Base-by-base conservation (phyloP, 495 filamentous ascomycete genomes). In the Lophium mytilinum region DNA sequence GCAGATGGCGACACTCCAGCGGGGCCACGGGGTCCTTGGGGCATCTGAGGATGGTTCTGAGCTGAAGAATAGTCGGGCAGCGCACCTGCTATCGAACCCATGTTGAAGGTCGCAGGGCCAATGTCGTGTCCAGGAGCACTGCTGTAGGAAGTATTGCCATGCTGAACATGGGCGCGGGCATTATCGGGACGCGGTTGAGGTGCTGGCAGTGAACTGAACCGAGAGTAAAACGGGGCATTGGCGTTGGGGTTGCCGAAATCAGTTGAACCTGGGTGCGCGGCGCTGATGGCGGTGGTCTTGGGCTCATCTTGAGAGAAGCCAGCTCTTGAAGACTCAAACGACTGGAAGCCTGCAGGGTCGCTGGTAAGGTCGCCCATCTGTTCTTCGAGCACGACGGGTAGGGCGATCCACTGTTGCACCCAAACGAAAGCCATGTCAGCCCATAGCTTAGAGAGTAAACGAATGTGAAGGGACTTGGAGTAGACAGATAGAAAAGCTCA, bases 71-170 rank as follows among this genome's bases (percentile, higher is more conserved):
- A 76, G 18, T 67, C 64, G 40, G 78, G 77, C 3, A 82, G 62
- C 34, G 73, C 62, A 21, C 75, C 75, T 18, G 58, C 61, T 71
- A 81, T 75, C 21, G 68, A 66, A 33, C 65, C 66, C 77, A 81
- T 78, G 53, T 72, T 76, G 55, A 80, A 69, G 14, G 63, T 50
- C 35, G 73, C 62, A 18, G 68, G 54, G 54, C 67, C 72, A 62
- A 72, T 74, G 19, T 72, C 68, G 41, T 65, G 64, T 15, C 50
- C 30, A 9, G 56, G 33, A 55, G 47, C 68, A 57, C 66, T 54
- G 63, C 19, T 64, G 62, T 53, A 37, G 42, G 30, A 30, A n/a
- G 35, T 41, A 17, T 37, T 21, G 15, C 46, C 11, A 37, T 39
- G 48, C 41, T 52, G 50, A 21, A 14, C 24, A 15, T 65, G 37